Evolutionary conservation across 169 alveolate genomes (phyloP), one percentile per base, ranked within the genome.

Genomic region (Cryptosporidium felis): DNA sequence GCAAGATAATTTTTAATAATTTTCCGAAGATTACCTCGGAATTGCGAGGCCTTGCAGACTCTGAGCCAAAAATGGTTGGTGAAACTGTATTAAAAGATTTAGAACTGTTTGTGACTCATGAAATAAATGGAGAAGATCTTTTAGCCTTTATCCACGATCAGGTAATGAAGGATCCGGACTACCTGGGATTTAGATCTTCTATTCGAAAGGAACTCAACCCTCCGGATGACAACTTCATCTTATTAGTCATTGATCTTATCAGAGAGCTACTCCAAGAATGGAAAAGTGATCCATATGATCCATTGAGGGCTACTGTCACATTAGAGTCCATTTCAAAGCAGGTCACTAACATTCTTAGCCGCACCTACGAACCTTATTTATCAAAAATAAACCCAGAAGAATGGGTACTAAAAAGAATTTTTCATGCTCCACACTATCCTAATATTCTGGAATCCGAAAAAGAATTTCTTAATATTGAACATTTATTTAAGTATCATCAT

Each of bases 371-470:
- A 34, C 85, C 85, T n/a, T 53, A 74, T 74, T 45, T 74, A 28
- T 53, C 67, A 38, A 59, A 74, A 53, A 30, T 53, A 18, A 14
- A 49, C n/a, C 23, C 67, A n/a, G 67, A 74, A 12, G 59, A 74
- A 56, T 74, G 85, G 85, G 67, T 40, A 34, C 59, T 74, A 23
- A 74, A 74, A 34, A 49, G 41, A 21, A 36, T 74, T 4, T 74
- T 74, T 56, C 85, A 74, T 58, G 66, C 85, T 8, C 85, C 85
- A 9, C 21, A 53, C 23, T 74, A 74, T 36, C 85, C 85, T 18
- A 74, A 74, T 53, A 74, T 74, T 18, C 67, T 74, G 12, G 85
- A 74, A 36, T 53, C 74, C 38, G 85, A 74, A 34, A 74, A 74
- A 56, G 85, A 74, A 34, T 32, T 74, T 2, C 67, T 74, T 36